These are phyloP conservation scores for Conoideocrella luteorostrata DNA, from an alignment of 2,329 filamentous ascomycete genomes.

Conservation along the genomic window DNA sequence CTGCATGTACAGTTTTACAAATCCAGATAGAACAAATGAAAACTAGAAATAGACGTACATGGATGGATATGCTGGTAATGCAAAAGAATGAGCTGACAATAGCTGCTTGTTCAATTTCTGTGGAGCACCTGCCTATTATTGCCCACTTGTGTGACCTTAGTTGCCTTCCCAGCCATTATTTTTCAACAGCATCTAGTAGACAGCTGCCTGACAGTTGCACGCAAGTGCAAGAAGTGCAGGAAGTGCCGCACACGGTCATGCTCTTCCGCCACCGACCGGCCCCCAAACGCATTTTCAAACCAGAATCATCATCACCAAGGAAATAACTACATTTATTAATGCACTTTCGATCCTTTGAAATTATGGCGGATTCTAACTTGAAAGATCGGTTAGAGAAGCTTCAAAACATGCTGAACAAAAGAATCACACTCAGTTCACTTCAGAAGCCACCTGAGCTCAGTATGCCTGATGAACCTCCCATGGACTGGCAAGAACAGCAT, in stretches of 20 bases:
- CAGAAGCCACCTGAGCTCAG: neutral
- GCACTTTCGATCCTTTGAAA: too few relatives aligned
- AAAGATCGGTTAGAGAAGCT: slow-evolving; percentile 10
- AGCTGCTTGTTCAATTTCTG: too few relatives aligned
- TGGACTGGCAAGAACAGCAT: slow-evolving; percentile 5
- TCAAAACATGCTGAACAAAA: slow-evolving; percentile 12
- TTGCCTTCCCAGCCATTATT: too few relatives aligned
- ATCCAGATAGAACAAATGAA: slow-evolving; percentile 19
- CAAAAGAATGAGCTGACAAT: too few relatives aligned
- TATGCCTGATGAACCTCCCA: neutral
- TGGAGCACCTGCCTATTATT: too few relatives aligned
- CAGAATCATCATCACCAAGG: too few relatives aligned
- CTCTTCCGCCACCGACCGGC: neutral
- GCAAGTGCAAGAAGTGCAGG: neutral
- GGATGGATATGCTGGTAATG: too few relatives aligned
- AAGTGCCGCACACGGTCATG: too few relatives aligned
- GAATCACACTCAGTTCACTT: slow-evolving; percentile 6
- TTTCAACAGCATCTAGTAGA: slow-evolving; percentile 1
- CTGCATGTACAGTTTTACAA: slow-evolving; percentile 28
- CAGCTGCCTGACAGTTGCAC: slow-evolving; percentile 3
- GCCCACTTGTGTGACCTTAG: too few relatives aligned
- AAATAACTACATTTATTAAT: too few relatives aligned
- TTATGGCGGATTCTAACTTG: slow-evolving; percentile 8
- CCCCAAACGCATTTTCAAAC: too few relatives aligned
- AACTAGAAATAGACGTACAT: too few relatives aligned